Conservation (phyloP, 768 basidiomycete species). For the Tulasnella sp. region DNA sequence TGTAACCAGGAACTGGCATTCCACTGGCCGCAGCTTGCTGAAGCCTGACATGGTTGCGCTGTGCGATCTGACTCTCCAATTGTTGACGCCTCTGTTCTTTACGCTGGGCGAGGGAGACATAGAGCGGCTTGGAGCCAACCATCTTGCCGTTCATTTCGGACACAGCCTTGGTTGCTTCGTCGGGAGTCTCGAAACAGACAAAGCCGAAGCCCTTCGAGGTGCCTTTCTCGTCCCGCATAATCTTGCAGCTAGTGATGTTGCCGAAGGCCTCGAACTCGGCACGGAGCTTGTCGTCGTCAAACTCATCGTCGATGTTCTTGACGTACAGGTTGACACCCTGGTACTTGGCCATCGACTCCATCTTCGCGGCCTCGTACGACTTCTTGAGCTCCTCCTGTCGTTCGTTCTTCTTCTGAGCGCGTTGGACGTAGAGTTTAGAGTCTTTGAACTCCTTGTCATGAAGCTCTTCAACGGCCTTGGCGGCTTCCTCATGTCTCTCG, state of each 20-base stretch:
- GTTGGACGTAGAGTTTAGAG: conserved; percentile 88
- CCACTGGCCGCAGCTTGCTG: conserved; percentile 91
- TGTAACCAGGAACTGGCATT: conserved; percentile 70
- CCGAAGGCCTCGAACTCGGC: conserved; percentile 96
- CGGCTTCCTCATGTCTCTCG: conserved; percentile 87
- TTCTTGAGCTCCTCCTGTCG: conserved; percentile 94
- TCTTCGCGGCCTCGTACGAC: conserved; percentile 90
- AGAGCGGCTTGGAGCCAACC: conserved; percentile 96
- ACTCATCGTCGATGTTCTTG: conserved; percentile 98
- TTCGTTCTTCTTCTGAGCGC: conserved; percentile 98
- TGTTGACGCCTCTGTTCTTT: conserved; percentile 98
- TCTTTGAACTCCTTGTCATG: conserved; percentile 82
- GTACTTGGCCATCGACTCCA: conserved; percentile 97
- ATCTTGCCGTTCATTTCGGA: conserved; percentile 99
- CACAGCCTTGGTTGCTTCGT: conserved; percentile 98
- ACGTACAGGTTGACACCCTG: conserved; percentile 99
- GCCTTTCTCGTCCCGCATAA: conserved; percentile 96
- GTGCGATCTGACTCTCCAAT: conserved; percentile 96
- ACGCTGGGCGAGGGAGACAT: conserved; percentile 97
- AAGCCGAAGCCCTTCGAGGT: conserved; percentile 97
- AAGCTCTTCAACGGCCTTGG: conserved; percentile 80
- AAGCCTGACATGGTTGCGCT: conserved; percentile 95
- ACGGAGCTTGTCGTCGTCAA: conserved; percentile 96
- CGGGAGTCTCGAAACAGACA: conserved; percentile 97
- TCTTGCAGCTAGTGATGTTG: conserved; percentile 96